Evolutionary conservation across 441 rosid genomes (phyloP).

Genomic region (Viola pubescens): DNA sequence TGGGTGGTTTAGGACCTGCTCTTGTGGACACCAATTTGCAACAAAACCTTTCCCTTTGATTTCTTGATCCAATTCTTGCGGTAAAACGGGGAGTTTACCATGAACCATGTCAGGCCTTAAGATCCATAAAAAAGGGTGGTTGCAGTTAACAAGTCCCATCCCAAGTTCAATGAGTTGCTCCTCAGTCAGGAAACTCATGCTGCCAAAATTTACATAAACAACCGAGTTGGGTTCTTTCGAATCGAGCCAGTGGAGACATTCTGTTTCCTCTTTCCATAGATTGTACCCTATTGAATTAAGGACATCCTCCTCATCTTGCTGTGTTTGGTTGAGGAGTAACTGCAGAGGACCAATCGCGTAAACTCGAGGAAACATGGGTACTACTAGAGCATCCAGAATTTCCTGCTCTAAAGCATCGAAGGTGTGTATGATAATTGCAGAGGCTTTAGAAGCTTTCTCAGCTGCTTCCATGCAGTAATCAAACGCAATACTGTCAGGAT

Average conservation of each 20-base stretch:
- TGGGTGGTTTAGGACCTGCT: not conserved
- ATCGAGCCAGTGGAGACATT: not conserved
- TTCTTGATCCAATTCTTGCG: not conserved
- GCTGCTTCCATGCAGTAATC: not conserved
- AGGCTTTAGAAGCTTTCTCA: not conserved
- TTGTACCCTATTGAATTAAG: not conserved
- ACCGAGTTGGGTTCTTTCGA: not conserved
- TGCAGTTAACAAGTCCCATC: not conserved
- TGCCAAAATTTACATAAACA: not conserved
- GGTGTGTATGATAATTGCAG: not conserved
- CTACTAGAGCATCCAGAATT: not conserved
- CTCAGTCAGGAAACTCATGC: not conserved
- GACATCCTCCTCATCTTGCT: no score
- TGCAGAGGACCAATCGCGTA: not conserved
- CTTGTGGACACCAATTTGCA: not conserved
- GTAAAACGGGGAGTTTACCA: not conserved
- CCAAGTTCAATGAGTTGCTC: not conserved
- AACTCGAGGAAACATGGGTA: not conserved
- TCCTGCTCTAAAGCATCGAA: not conserved
- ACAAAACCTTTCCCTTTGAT: not conserved
- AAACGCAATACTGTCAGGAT: not conserved
- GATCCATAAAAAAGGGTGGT: not conserved
- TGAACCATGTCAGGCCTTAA: not conserved
- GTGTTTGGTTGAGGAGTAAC: not conserved
- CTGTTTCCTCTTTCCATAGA: not conserved